Evolutionary conservation across 2,329 filamentous ascomycete species (phyloP).

Genomic region (Trichoderma atrobrunneum): DNA sequence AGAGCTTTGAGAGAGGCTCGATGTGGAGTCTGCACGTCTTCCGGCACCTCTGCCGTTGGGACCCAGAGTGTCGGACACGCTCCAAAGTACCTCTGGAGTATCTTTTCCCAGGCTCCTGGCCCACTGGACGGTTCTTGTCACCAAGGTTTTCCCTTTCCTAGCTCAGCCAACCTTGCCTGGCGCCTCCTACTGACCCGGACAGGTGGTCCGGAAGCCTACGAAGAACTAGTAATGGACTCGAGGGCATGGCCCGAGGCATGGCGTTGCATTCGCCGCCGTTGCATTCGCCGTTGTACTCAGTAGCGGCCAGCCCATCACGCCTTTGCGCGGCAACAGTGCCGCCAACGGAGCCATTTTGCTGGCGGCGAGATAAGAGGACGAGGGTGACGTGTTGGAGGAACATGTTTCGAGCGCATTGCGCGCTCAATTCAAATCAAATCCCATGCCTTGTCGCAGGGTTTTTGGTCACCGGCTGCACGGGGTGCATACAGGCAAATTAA

Average conservation of each 20-base stretch:
- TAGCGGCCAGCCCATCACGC: background rate
- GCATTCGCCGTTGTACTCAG: too few species aligned
- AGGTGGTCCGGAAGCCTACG: background rate
- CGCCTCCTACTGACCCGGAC: constrained; percentile 4
- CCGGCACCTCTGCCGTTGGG: background rate
- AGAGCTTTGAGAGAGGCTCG: constrained; percentile 3
- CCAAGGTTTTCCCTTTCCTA: background rate
- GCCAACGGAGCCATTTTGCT: background rate
- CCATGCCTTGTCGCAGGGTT: background rate
- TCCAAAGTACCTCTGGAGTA: background rate
- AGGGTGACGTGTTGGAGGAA: background rate
- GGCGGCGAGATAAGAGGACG: background rate
- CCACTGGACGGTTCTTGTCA: background rate
- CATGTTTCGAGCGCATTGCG: background rate
- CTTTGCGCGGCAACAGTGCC: background rate
- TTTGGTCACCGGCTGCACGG: constrained; percentile 5
- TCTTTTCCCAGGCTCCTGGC: background rate
- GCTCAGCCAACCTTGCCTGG: background rate
- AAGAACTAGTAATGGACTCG: background rate
- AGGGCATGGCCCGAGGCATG: background rate
- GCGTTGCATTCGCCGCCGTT: background rate
- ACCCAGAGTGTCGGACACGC: background rate
- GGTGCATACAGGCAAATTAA: constrained; percentile 1
- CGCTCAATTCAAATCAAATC: background rate
- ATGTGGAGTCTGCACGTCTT: background rate